Conservation (phyloP, 2,329 filamentous ascomycete genomes). For the Phialocephala sp. region DNA sequence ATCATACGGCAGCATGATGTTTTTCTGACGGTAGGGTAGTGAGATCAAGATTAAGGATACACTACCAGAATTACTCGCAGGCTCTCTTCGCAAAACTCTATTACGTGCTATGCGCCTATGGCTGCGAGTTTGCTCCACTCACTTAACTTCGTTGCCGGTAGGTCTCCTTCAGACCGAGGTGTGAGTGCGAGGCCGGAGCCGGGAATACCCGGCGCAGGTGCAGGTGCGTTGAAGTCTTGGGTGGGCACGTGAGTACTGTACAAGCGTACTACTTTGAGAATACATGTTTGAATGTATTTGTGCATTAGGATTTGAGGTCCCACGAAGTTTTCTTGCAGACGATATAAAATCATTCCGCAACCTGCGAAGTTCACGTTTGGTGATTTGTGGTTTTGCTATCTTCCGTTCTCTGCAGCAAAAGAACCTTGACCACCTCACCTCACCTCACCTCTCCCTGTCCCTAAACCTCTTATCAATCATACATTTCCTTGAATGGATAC, state of each 20-base stretch:
- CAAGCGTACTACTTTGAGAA: too few relatives aligned
- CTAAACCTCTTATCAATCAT: too few relatives aligned
- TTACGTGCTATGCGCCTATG: background rate
- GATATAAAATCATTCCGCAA: too few relatives aligned
- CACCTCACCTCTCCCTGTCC: too few relatives aligned
- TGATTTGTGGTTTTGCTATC: too few relatives aligned
- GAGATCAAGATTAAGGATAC: background rate
- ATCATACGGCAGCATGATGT: background rate
- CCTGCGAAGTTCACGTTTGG: too few relatives aligned
- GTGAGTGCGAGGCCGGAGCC: constrained; percentile 7
- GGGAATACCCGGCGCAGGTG: constrained; percentile 9
- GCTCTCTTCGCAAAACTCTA: background rate
- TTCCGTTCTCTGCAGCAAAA: too few relatives aligned
- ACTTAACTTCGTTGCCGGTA: background rate
- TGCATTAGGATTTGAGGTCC: background rate
- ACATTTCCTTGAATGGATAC: too few relatives aligned
- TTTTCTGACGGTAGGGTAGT: too few relatives aligned
- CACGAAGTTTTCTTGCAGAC: background rate
- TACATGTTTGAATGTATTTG: too few relatives aligned
- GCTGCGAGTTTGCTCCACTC: constrained; percentile 4
- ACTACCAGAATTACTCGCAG: background rate
- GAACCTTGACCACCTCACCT: too few relatives aligned
- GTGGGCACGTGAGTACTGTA: background rate
- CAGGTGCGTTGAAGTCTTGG: too few relatives aligned
- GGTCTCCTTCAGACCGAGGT: constrained; percentile 10